Percentiles rank a stretch among this genome's conserved stretches.
Evolutionary conservation across 345 rosid species (phyloP).

Genomic region (Lepidium africanum): DNA sequence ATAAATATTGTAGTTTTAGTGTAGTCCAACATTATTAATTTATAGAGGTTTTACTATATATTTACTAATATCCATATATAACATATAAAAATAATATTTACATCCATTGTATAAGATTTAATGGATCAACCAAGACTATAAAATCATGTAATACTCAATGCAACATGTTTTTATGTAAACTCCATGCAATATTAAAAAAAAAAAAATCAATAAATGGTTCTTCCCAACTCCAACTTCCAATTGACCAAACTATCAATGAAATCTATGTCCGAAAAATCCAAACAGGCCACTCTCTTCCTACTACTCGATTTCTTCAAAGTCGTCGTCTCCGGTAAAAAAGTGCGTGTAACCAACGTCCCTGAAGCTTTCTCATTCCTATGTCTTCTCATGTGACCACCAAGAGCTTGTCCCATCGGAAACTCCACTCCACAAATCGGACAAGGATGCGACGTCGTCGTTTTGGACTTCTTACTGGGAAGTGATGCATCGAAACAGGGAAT

Average conservation of each 20-base stretch:
- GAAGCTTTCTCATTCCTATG: slow-evolving; percentile 32
- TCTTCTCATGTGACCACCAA: slow-evolving; percentile 82
- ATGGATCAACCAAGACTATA: too few relatives aligned
- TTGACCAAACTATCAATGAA: neutral
- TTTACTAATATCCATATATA: too few relatives aligned
- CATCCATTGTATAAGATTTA: too few relatives aligned
- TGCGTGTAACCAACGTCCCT: slow-evolving; percentile 20
- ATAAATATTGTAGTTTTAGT: too few relatives aligned
- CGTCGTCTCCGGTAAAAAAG: slow-evolving; percentile 20
- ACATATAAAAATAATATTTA: too few relatives aligned
- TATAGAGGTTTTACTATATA: too few relatives aligned
- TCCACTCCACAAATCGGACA: slow-evolving; percentile 63
- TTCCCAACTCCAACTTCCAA: slow-evolving; percentile 24
- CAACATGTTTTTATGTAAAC: too few relatives aligned
- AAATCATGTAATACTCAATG: too few relatives aligned
- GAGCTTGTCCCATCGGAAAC: slow-evolving; percentile 74
- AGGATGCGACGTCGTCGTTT: slow-evolving; percentile 39
- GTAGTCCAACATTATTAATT: too few relatives aligned
- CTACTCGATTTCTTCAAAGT: slow-evolving; percentile 40
- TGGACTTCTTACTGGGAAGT: slow-evolving; percentile 13
- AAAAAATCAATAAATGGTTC: neutral
- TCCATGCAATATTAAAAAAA: too few relatives aligned
- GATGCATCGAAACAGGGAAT: slow-evolving; percentile 26
- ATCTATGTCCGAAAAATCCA: slow-evolving; percentile 3
- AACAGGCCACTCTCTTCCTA: slow-evolving; percentile 22